These are phyloP conservation scores for Prunus mume DNA, from an alignment of 306 rosid genomes.

Conservation along the genomic window DNA sequence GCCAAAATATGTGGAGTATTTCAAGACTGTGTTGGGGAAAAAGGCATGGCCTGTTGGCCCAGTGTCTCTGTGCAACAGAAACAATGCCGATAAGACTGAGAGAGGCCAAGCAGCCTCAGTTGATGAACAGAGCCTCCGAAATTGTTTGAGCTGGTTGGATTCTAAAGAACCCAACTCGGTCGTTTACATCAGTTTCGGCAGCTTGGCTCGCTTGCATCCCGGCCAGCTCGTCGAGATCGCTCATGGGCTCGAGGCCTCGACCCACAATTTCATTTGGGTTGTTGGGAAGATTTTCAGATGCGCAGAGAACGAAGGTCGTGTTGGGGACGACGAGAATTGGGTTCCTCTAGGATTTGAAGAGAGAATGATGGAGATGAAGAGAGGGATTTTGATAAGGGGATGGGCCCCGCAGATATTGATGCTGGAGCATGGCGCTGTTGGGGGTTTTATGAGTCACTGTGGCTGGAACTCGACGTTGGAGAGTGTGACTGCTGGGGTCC, in stretches of 20 bases:
- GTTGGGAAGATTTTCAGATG: neutral
- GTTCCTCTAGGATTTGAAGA: slow-evolving; percentile 42
- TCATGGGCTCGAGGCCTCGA: slow-evolving; percentile 20
- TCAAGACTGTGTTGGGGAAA: slow-evolving; percentile 11
- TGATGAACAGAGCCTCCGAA: slow-evolving; percentile 9
- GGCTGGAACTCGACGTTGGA: slow-evolving; percentile 82
- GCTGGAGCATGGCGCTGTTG: slow-evolving; percentile 47
- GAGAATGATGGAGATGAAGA: slow-evolving; percentile 38
- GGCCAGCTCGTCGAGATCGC: slow-evolving; percentile 28
- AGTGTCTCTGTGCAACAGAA: slow-evolving; percentile 25
- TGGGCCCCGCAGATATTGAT: slow-evolving; percentile 73
- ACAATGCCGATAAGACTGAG: slow-evolving; percentile 5
- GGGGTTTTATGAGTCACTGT: slow-evolving; percentile 72
- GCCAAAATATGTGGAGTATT: slow-evolving; percentile 15
- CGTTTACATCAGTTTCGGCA: slow-evolving; percentile 40
- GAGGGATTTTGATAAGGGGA: slow-evolving; percentile 57
- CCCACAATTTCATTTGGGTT: slow-evolving; percentile 20
- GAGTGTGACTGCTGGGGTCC: slow-evolving; percentile 45
- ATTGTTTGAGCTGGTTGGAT: slow-evolving; percentile 34
- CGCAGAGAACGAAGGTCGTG: neutral
- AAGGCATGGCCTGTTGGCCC: slow-evolving; percentile 35
- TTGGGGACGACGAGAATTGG: neutral
- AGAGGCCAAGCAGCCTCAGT: slow-evolving; percentile 28
- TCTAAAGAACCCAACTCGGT: slow-evolving; percentile 33
- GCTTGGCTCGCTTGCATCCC: slow-evolving; percentile 17